Conservation (phyloP, 495 filamentous ascomycete species). For the Annulohypoxylon maeteangense region DNA sequence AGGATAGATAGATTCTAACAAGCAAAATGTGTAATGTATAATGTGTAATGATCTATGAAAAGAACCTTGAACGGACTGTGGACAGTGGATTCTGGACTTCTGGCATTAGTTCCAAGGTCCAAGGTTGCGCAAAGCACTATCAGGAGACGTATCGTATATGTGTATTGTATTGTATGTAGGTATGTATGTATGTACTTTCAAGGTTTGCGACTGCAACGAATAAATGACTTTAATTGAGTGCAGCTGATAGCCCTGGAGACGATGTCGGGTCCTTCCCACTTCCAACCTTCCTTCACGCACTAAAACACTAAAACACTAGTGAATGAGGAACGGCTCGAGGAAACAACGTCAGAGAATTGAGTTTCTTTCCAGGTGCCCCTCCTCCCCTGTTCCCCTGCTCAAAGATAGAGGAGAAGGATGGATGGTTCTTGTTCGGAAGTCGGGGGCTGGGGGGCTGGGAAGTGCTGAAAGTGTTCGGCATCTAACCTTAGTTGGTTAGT, state of each 20-base stretch:
- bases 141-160: neutral
- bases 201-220: conserved; percentile 17
- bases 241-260: conserved; percentile 6
- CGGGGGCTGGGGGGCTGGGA: conserved; percentile 25
- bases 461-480: neutral
- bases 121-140: conserved; percentile 11
- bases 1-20: neutral
- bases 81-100: no score
- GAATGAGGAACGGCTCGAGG: conserved; percentile 24
- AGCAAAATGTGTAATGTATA: conserved; percentile 2
- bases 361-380: neutral
- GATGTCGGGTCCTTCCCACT: conserved; percentile 13
- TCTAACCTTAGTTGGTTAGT: conserved; percentile 30
- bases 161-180: conserved; percentile 1
- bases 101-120: no score
- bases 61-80: conserved; percentile 10
- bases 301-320: neutral
- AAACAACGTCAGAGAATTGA: conserved; percentile 39
- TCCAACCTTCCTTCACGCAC: conserved; percentile 2
- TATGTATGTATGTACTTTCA: neutral
- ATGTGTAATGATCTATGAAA: conserved; percentile 2
- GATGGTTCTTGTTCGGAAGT: conserved; percentile 19
- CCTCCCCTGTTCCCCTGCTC: conserved; percentile 3
- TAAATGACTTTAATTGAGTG: conserved; percentile 21
- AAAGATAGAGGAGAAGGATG: neutral